Evolutionary conservation across 2,329 filamentous ascomycete genomes (phyloP).

Genomic region (Macrophomina phaseolina): DNA sequence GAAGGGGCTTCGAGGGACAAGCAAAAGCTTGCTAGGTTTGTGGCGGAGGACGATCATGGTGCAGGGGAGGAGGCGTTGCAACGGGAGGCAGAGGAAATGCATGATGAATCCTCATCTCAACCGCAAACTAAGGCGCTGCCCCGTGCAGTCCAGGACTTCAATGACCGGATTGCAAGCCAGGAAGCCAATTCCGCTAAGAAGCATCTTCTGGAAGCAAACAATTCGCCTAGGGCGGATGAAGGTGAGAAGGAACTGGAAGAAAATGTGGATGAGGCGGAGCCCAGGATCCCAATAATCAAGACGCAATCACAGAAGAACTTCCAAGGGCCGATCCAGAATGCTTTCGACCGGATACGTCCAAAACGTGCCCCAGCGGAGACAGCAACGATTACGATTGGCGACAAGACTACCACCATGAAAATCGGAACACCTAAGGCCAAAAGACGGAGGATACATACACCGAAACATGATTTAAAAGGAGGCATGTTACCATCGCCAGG

Average conservation of each 20-base stretch:
- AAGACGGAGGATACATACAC: slow-evolving; percentile 48
- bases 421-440: slow-evolving; percentile 62
- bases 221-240: not conserved
- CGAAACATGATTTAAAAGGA: slow-evolving; percentile 41
- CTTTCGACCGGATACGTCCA: slow-evolving; percentile 68
- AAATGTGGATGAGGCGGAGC: slow-evolving; percentile 18
- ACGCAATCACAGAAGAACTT: slow-evolving; percentile 39
- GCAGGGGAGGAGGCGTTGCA: slow-evolving; percentile 32
- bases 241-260: not conserved
- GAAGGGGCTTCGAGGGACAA: slow-evolving; percentile 1
- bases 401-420: slow-evolving; percentile 68
- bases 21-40: not conserved
- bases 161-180: slow-evolving; percentile 44
- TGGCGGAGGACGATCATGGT: slow-evolving; percentile 17
- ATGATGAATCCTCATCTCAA: slow-evolving; percentile 10
- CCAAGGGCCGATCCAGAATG: slow-evolving; percentile 60
- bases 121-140: not conserved
- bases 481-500: slow-evolving; percentile 38
- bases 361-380: slow-evolving; percentile 67
- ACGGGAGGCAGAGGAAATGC: slow-evolving; percentile 32
- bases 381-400: slow-evolving; percentile 77
- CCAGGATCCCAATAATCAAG: slow-evolving; percentile 1
- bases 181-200: slow-evolving; percentile 33
- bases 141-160: slow-evolving; percentile 46
- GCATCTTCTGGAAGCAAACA: not conserved